Evolutionary conservation across 495 filamentous ascomycete species (phyloP), one percentile per base, ranked within the genome.

Genomic region (Aspergillus funiculosus): DNA sequence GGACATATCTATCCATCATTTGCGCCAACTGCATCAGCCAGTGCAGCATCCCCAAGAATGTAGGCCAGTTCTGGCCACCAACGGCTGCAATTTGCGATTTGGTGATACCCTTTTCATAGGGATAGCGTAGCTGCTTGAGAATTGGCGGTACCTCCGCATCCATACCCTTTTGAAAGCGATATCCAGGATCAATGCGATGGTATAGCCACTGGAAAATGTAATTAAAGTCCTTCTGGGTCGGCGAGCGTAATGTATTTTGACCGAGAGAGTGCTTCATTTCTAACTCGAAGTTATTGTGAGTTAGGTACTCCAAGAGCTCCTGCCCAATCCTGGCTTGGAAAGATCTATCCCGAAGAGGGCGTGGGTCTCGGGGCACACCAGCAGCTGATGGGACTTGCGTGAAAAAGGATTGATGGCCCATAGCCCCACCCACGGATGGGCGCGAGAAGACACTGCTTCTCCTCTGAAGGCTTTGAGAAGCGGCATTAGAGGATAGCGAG

Each of bases 171-270:
- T 84, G 81, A 58, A 97, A 95, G 11, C 82, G 79, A 59, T 97
- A 94, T 43, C 82, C 82, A 0, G 92, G 89, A 59, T 99, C 92
- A 47, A 99, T 88, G 30, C 87, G 84, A 53, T 86, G 85, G 61
- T 99, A 99, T 1, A 99, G 76, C 85, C 89, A 99, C 64, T 96
- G 89, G 63, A 99, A 99, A 66, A 97, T 89, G 53, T 75, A 82
- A 58, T 89, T 87, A 67, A 97, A 99, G 61, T 99, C 92, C 59
- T 97, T 99, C 55, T 95, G 89, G 3, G 90, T 97, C n/a, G 92
- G 94, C 27, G 84, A 89, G 38, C 83, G 87, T 56, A 92, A 78
- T 13, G 86, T 85, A 50, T 95, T 95, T 38, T 87, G 82, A 2
- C 85, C 82, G 21, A 99, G 72, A 21, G 82, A 82, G 62, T 96